A percentile compares a stretch with the other conserved stretches of the same genome.
Conservation (phyloP, 192 early-diverging fungal genomes). For the Entomortierella chlamydospora region DNA sequence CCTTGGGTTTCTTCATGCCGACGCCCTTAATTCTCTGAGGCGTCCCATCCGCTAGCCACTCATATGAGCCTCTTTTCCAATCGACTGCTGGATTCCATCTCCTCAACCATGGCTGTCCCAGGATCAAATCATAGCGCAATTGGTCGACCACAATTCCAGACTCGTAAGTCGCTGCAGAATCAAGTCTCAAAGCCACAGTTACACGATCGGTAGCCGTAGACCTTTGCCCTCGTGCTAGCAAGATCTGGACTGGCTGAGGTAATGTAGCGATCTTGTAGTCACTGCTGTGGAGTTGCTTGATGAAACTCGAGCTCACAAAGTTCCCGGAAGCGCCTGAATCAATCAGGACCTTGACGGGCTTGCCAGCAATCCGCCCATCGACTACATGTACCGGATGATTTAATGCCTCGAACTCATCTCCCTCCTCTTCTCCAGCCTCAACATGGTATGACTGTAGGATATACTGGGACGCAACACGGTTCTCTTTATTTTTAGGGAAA, state of each 20-base stretch:
- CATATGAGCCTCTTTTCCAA: too few relatives aligned
- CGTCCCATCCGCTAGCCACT: too few relatives aligned
- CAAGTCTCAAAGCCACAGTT: too few relatives aligned
- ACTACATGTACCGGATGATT: conserved; percentile 3
- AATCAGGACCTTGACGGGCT: background rate
- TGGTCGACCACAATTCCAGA: too few relatives aligned
- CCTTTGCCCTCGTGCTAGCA: background rate
- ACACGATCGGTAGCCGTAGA: too few relatives aligned
- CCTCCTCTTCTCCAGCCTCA: background rate
- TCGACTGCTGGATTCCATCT: too few relatives aligned
- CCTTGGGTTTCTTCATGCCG: too few relatives aligned
- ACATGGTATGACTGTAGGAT: background rate
- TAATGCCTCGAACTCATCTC: background rate
- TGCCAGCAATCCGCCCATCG: background rate
- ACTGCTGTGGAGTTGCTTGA: background rate
- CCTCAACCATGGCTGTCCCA: too few relatives aligned
- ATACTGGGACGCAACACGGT: background rate
- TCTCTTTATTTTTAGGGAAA: background rate
- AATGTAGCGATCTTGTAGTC: background rate
- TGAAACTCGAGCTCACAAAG: background rate
- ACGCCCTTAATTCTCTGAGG: too few relatives aligned
- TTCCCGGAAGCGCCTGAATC: background rate
- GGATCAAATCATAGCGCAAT: too few relatives aligned
- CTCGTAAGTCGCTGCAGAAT: too few relatives aligned
- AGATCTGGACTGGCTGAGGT: background rate